A percentile compares a stretch with the other conserved stretches of the same genome.
These are phyloP conservation scores for Beverwykella pulmonaria DNA, from an alignment of 495 filamentous ascomycete species.

Conservation along the genomic window DNA sequence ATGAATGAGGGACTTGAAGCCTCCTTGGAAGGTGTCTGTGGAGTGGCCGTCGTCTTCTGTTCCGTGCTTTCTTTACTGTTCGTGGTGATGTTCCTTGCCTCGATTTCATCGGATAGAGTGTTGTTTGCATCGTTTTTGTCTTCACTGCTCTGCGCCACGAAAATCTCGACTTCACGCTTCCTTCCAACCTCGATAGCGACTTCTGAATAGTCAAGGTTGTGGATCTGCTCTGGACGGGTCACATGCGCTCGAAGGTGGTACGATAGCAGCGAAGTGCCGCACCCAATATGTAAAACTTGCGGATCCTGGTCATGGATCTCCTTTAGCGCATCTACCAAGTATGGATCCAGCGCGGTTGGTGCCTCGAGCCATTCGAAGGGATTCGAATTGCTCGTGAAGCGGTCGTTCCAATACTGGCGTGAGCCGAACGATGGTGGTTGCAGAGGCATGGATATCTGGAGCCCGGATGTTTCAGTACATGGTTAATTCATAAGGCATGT, in stretches of 20 bases:
- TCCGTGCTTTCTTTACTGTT: neutral
- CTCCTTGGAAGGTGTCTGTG: neutral
- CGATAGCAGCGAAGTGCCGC: slow-evolving; percentile 37
- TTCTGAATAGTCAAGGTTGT: slow-evolving; percentile 40
- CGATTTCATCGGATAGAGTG: neutral
- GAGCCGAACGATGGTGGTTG: slow-evolving; percentile 30
- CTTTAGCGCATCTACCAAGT: slow-evolving; percentile 23
- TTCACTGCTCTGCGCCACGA: neutral
- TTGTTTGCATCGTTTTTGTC: neutral
- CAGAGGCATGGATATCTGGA: slow-evolving; percentile 25
- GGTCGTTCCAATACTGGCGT: slow-evolving; percentile 36
- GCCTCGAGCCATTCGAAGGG: slow-evolving; percentile 41
- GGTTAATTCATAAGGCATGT: neutral
- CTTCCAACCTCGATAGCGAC: slow-evolving; percentile 33
- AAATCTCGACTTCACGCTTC: slow-evolving; percentile 33
- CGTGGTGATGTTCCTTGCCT: neutral
- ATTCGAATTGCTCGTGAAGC: slow-evolving; percentile 32
- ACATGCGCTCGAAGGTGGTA: slow-evolving; percentile 39
- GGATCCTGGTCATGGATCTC: slow-evolving; percentile 6
- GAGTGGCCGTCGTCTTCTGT: neutral
- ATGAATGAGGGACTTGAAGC: slow-evolving; percentile 19
- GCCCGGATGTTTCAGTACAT: neutral
- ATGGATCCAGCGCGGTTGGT: slow-evolving; percentile 32
- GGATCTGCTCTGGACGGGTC: slow-evolving; percentile 25
- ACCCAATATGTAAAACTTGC: slow-evolving; percentile 40